phyloP scores from a whole-genome alignment of 208 protist genomes.

The Zelonia costaricensis region DNA sequence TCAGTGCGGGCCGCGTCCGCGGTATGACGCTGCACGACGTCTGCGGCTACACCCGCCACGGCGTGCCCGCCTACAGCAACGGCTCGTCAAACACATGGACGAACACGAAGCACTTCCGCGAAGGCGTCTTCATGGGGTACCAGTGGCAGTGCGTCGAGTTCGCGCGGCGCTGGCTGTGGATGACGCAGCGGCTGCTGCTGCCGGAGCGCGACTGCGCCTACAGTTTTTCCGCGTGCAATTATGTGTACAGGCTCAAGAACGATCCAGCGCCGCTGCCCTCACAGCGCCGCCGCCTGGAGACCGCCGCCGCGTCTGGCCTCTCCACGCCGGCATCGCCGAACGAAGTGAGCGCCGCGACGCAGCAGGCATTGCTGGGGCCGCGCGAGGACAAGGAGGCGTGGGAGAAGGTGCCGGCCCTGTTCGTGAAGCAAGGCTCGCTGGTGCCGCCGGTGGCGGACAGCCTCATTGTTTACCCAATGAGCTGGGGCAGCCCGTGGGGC shows the following conservation, averaged over 20 bases:
- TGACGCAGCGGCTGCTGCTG: conserved; percentile 59
- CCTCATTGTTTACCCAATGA: conserved; percentile 82
- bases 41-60: conserved; percentile 57
- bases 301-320: background rate
- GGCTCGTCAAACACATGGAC: conserved; percentile 49
- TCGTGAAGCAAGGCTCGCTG: conserved; percentile 50
- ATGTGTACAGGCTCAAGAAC: conserved; percentile 31
- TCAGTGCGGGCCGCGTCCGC: background rate
- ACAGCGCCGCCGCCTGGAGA: background rate
- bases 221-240: conserved; percentile 29
- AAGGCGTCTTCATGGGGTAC: conserved; percentile 76
- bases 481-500: conserved; percentile 55
- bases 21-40: conserved; percentile 34
- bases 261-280: background rate
- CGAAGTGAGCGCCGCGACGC: background rate
- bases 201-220: conserved; percentile 53
- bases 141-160: conserved; percentile 91
- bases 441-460: conserved; percentile 49
- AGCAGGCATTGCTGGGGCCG: conserved; percentile 3
- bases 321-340: background rate
- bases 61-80: conserved; percentile 79
- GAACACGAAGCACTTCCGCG: conserved; percentile 37
- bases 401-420: conserved; percentile 45
- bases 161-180: conserved; percentile 75
- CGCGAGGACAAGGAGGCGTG: conserved; percentile 24